Conservation (phyloP, 371 early-diverging fungal species). For the Mortierella sp. region DNA sequence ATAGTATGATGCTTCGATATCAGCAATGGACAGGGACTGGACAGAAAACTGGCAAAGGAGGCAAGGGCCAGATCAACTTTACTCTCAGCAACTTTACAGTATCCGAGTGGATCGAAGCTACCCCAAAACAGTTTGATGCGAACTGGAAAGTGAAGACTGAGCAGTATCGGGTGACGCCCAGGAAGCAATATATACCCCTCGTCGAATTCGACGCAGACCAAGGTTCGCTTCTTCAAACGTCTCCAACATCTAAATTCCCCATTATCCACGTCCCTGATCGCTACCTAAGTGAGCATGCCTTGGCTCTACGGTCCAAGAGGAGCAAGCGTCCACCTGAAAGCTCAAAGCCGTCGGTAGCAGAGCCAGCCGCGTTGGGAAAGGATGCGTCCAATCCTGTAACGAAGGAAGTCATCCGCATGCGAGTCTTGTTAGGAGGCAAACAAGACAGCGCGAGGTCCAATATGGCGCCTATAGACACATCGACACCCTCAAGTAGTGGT, state of each 20-base stretch:
- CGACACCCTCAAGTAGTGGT: constrained; percentile 9
- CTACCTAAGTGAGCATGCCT: constrained; percentile 29
- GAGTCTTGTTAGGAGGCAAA: constrained; percentile 36
- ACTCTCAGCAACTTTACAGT: constrained; percentile 42
- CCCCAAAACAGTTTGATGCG: constrained; percentile 16
- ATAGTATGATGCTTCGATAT: constrained; percentile 54
- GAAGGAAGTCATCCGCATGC: constrained; percentile 36
- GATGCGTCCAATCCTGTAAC: neutral
- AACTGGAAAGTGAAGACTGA: constrained; percentile 7
- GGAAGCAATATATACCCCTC: constrained; percentile 47
- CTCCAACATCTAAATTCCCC: constrained; percentile 29
- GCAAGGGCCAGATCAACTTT: constrained; percentile 40
- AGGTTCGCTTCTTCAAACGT: constrained; percentile 27
- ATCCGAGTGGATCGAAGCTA: constrained; percentile 50
- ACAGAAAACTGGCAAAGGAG: constrained; percentile 14
- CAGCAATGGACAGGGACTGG: constrained; percentile 47
- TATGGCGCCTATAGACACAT: constrained; percentile 7
- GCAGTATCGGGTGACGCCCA: constrained; percentile 31
- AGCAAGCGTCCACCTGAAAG: constrained; percentile 11
- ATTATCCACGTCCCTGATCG: constrained; percentile 31
- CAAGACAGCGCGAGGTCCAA: constrained; percentile 15
- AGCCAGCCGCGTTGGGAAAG: neutral
- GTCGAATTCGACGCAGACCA: constrained; percentile 50
- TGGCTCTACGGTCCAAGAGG: constrained; percentile 15
- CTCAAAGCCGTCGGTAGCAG: neutral